Evolutionary conservation across 2,329 filamentous ascomycete species (phyloP), one percentile per base, ranked within the genome.

Genomic region (Botryotinia calthae): DNA sequence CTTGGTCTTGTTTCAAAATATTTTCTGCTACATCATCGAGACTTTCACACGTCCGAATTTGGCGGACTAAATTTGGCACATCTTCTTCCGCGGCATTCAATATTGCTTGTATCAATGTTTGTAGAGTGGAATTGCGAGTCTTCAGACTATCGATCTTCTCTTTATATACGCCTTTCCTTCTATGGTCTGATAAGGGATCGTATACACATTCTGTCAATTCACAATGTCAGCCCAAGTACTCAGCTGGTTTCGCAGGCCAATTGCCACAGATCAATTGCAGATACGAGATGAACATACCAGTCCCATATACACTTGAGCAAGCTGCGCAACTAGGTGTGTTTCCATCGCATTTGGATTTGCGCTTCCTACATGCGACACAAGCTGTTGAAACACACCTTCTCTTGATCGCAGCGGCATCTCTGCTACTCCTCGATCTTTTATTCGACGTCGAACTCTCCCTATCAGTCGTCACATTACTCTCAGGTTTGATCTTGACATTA

Each of bases 151-250:
- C 95, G 37, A 92, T 89, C 82, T 97, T 96, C 82, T 97, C 94
- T 80, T 95, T 95, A 82, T 98, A 98, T 66, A 98, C 96, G 74
- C 96, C 96, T 82, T 98, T 98, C 68, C 96, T 91, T 67, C 96
- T 92, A 82, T 98, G 95, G 82, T 99, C 96, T 73, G 95, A 97
- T 80, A 95, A 97, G 5, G 95, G 95, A 80, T 98, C 95, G 85
- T 98, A 98, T 76, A 98, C 87, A 82, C 96, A 98, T 83, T 93
- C 90, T 80, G 51, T 28, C 12, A n/a, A 66, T 66, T 44, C 61
- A 37, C 54, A 42, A 64, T 59, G 68, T 73, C 58, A 74, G 71
- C 72, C 8, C 31, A 34, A 66, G 37, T 44, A 37, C 16, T 40
- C 28, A 37, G 37, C 42, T 51, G 40, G 68, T 18, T 9, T 25